These are phyloP conservation scores for Tuber melanosporum DNA, from an alignment of 495 filamentous ascomycete species.

Conservation along the genomic window DNA sequence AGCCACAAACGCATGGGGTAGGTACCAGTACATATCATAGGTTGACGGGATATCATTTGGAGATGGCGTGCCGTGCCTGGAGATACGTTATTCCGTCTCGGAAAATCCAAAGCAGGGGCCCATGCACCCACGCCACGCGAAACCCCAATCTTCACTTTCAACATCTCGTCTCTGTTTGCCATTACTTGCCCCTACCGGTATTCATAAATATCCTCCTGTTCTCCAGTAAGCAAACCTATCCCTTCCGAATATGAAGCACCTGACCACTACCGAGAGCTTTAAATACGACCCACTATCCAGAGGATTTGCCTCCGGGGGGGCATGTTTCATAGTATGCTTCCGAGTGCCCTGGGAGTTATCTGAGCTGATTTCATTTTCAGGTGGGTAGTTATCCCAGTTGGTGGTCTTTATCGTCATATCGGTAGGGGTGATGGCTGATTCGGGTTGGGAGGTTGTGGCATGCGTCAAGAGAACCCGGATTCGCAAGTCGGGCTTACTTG, in stretches of 20 bases:
- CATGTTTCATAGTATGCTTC: background rate
- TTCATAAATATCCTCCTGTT: background rate
- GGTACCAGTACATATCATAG: background rate
- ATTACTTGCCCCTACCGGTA: background rate
- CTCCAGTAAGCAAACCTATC: background rate
- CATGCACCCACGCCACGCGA: conserved; percentile 16
- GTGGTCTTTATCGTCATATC: background rate
- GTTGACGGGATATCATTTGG: background rate
- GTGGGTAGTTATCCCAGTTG: background rate
- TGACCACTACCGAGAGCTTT: background rate
- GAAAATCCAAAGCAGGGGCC: conserved; percentile 11
- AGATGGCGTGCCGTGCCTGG: background rate
- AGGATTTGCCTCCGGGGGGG: background rate
- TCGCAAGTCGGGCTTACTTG: background rate
- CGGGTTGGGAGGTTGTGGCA: background rate
- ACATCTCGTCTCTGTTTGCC: background rate
- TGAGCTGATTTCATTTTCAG: background rate
- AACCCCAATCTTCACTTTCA: conserved; percentile 10
- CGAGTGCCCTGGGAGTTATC: background rate
- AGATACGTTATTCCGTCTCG: background rate
- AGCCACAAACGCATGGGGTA: background rate
- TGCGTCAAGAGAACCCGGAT: background rate
- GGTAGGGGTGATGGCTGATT: background rate
- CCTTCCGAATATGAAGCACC: background rate
- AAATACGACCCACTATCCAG: background rate